Conservation (phyloP, 73 alveolate species). For the Symbiodinium natans region DNA sequence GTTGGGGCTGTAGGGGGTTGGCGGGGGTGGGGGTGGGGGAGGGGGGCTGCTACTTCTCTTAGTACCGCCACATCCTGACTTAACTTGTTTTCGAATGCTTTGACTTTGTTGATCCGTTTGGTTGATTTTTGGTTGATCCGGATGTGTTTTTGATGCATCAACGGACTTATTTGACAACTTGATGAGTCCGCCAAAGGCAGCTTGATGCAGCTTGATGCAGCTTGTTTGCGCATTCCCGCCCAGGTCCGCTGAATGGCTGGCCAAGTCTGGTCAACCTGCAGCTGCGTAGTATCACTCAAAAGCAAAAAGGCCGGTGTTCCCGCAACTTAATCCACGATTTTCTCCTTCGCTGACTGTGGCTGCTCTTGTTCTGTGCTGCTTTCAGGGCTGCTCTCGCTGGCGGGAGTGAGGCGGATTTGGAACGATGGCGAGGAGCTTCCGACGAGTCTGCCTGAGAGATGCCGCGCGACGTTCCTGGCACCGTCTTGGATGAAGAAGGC, state of each 20-base stretch:
- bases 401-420: constrained; percentile 34
- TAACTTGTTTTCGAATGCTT: background rate
- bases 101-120: background rate
- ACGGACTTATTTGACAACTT: no score
- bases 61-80: background rate
- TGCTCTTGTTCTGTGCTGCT: background rate
- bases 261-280: constrained; percentile 56
- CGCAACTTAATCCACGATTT: background rate
- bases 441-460: constrained; percentile 2
- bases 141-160: no score
- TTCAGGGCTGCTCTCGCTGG: background rate
- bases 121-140: no score
- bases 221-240: no score
- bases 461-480: constrained; percentile 34
- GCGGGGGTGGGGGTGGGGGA: background rate
- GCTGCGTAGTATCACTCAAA: constrained; percentile 29
- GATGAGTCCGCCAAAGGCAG: no score
- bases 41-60: background rate
- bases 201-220: no score
- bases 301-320: constrained; percentile 3
- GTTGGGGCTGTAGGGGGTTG: no score
- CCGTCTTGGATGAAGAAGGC: constrained; percentile 65
- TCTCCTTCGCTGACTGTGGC: no score
- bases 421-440: constrained; percentile 21
- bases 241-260: constrained; percentile 76